A percentile compares a stretch with the other conserved stretches of the same genome.
Conservation (phyloP, 1,139 yeast genomes). For the Petasospora fabianii region DNA sequence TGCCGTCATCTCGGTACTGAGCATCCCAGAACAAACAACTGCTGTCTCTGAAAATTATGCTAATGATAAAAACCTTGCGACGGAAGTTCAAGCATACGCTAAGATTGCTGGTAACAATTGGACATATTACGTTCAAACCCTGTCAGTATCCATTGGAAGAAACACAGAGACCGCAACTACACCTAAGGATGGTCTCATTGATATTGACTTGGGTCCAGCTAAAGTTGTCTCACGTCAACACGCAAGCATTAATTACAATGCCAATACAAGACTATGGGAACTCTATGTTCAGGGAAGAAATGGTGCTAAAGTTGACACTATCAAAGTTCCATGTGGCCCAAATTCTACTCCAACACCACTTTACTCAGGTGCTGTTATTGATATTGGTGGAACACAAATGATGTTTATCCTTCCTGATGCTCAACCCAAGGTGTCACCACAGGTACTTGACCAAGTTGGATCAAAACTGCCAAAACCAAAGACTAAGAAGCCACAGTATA, state of each 20-base stretch:
- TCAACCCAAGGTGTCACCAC: conserved; percentile 60
- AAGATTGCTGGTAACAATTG: conserved; percentile 90
- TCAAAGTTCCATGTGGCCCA: conserved; percentile 48
- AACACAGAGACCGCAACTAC: conserved; percentile 52
- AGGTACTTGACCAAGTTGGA: conserved; percentile 41
- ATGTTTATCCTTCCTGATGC: conserved; percentile 95
- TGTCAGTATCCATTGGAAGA: conserved; percentile 78
- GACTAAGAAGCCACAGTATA: conserved; percentile 22
- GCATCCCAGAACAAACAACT: conserved; percentile 41
- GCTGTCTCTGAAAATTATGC: conserved; percentile 47
- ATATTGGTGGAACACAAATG: conserved; percentile 97
- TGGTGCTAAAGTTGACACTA: conserved; percentile 85
- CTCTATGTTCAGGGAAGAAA: conserved; percentile 79
- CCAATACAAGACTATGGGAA: conserved; percentile 80
- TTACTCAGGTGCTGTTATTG: conserved; percentile 82
- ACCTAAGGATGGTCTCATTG: conserved; percentile 43
- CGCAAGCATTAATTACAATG: conserved; percentile 77
- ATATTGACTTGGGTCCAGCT: conserved; percentile 94
- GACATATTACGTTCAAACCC: conserved; percentile 89
- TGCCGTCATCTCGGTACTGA: conserved; percentile 40
- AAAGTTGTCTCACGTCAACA: conserved; percentile 91
- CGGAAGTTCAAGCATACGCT: conserved; percentile 94
- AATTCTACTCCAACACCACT: conserved; percentile 49
- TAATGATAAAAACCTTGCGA: conserved; percentile 71
- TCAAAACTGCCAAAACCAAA: conserved; percentile 32